A percentile compares a stretch with the other conserved stretches of the same genome.
These are phyloP conservation scores for Tolypocladium inflatum DNA, from an alignment of 2,329 filamentous ascomycete genomes.

Conservation along the genomic window DNA sequence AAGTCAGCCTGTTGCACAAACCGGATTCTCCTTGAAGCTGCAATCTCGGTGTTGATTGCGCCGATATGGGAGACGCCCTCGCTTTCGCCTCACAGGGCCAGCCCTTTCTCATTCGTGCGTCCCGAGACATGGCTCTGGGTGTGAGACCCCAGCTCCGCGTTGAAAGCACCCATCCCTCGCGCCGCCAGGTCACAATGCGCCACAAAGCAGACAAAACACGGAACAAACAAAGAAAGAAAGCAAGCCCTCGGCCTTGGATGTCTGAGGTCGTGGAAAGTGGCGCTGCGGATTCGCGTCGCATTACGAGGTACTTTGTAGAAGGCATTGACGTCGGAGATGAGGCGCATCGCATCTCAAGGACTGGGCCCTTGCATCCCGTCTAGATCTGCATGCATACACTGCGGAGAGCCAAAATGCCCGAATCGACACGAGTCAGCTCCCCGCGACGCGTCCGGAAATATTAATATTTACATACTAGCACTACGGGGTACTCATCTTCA, in stretches of 20 bases:
- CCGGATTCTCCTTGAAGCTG: background rate
- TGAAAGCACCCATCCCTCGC: background rate
- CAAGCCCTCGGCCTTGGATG: background rate
- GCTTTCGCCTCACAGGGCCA: background rate
- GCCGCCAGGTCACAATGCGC: background rate
- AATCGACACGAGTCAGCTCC: background rate
- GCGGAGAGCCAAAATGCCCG: background rate
- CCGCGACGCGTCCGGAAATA: background rate
- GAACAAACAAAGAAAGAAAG: background rate
- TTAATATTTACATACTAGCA: no score
- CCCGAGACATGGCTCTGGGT: background rate
- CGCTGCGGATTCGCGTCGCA: background rate
- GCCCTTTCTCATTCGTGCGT: background rate
- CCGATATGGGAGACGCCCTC: background rate
- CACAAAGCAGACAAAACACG: background rate
- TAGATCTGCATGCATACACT: background rate
- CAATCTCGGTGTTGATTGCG: background rate
- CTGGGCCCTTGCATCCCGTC: background rate
- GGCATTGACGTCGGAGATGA: constrained; percentile 29
- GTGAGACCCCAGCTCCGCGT: background rate
- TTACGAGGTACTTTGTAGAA: background rate
- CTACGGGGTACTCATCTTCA: background rate
- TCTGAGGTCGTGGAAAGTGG: background rate
- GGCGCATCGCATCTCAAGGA: constrained; percentile 15
- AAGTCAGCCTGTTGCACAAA: background rate